These are phyloP conservation scores for Sugiyamaella grinbergsii DNA, from an alignment of 1,139 yeast species.

Conservation along the genomic window DNA sequence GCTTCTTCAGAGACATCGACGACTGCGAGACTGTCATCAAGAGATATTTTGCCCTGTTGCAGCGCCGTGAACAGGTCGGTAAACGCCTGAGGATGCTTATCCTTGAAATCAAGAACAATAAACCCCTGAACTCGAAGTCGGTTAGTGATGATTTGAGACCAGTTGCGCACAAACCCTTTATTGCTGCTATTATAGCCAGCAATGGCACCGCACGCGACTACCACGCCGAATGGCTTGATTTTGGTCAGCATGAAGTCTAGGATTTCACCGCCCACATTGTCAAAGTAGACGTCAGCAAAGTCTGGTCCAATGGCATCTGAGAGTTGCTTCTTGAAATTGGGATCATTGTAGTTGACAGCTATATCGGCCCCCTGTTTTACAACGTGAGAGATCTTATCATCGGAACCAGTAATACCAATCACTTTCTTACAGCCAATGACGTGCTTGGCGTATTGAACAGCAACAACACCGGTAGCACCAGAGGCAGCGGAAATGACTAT, in stretches of 20 bases:
- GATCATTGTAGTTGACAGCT: constrained; percentile 57
- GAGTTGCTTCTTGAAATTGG: constrained; percentile 50
- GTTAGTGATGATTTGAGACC: constrained; percentile 51
- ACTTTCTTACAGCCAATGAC: constrained; percentile 57
- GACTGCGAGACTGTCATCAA: constrained; percentile 4
- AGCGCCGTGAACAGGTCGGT: constrained; percentile 7
- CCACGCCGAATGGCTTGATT: constrained; percentile 33
- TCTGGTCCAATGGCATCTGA: constrained; percentile 43
- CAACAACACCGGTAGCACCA: constrained; percentile 69
- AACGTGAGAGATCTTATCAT: constrained; percentile 57
- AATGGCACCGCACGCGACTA: constrained; percentile 62
- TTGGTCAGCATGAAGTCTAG: constrained; percentile 51
- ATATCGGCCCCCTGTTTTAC: constrained; percentile 57
- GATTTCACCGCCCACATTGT: constrained; percentile 64
- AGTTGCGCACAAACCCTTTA: constrained; percentile 44
- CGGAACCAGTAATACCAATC: constrained; percentile 66
- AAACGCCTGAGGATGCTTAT: constrained; percentile 10
- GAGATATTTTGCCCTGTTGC: constrained; percentile 12
- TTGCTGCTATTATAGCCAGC: constrained; percentile 55
- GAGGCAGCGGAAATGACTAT: constrained; percentile 67
- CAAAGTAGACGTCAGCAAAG: constrained; percentile 37
- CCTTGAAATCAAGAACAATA: constrained; percentile 39
- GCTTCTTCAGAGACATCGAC: constrained; percentile 7
- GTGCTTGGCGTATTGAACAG: constrained; percentile 60
- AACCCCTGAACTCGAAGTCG: constrained; percentile 55